A percentile compares a stretch with the other conserved stretches of the same genome.
Evolutionary conservation across 1,284 basidiomycete genomes (phyloP).

Genomic region (Puccinia horiana): DNA sequence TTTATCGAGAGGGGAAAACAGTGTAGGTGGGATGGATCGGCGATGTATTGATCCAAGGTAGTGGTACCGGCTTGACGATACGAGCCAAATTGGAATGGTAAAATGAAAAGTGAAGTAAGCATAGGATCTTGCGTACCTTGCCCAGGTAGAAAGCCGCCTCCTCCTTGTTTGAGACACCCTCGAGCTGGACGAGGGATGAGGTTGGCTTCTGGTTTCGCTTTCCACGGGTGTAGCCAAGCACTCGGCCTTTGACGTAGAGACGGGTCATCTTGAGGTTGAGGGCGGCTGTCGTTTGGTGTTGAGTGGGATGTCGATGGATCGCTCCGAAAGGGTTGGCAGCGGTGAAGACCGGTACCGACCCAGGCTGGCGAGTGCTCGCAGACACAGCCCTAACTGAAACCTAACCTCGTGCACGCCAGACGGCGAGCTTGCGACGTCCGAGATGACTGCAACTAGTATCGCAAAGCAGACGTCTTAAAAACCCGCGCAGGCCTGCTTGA

Average conservation of each 20-base stretch:
- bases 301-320: not conserved
- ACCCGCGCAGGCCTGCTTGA: no score
- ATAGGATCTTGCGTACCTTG: conserved; percentile 19
- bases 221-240: conserved; percentile 47
- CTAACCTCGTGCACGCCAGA: not conserved
- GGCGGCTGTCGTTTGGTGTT: not conserved
- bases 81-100: not conserved
- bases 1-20: not conserved
- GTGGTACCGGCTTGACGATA: not conserved
- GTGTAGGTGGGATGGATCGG: not conserved
- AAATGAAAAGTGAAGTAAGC: not conserved
- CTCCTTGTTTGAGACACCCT: conserved; percentile 43
- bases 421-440: not conserved
- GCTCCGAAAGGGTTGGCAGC: not conserved
- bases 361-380: not conserved
- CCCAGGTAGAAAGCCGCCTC: conserved; percentile 46
- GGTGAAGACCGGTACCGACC: not conserved
- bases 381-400: conserved; percentile 1
- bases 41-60: not conserved
- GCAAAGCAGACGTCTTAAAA: no score
- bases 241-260: conserved; percentile 48
- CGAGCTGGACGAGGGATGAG: conserved; percentile 44
- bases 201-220: conserved; percentile 46
- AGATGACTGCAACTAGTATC: no score
- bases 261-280: conserved; percentile 45